Base-by-base conservation (phyloP, 176 grass and related monocot genomes). In the Zea luxurians region DNA sequence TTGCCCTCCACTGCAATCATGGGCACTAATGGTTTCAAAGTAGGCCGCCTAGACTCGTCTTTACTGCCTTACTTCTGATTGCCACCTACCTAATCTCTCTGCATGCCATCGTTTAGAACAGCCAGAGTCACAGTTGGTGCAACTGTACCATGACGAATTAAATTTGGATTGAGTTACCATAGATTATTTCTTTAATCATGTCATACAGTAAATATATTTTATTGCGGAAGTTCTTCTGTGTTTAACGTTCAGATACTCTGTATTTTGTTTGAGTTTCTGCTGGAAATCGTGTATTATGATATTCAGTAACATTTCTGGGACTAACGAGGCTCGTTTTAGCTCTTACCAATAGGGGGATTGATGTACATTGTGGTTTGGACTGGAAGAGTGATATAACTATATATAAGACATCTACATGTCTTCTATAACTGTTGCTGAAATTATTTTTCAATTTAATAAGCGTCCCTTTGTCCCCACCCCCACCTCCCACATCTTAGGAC, bases 371-470 rank as follows among this genome's bases (percentile, higher is more conserved):
- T 54, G 0, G 6, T 54, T 54, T 54, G 52, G 66, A 46, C 46
- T 68, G 66, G 17, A 68, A 44, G 41, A 68, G 20, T 68, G 17
- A 46, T 68, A 46, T 44, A 68, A 7, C 42, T 17, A 54, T 68
- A 68, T 47, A 69, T 69, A 47, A 46, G 1, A 69, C 21, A 27
- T 42, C n/a, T 69, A n/a, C 42, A 2, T 11, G 0, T 47, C 64
- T 78, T 80, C 6, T 46, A 10, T 44, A 61, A 61, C 42, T 40
- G 34, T 80, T 35, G 3, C 60, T 59, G 48, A 79, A 73, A 66
- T 15, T 70, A 2, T 59, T 72, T 78, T 20, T 61, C 17, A 45
- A 47, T 47, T 69, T 21, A 58, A 46, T 13, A 54, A 78, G 13
- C 73, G 48, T 10, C 48, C 36, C 68, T 9, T 9, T 71, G 49